Evolutionary conservation across 176 grass and related monocot genomes (phyloP).

Genomic region (Bothriochloa decipiens): DNA sequence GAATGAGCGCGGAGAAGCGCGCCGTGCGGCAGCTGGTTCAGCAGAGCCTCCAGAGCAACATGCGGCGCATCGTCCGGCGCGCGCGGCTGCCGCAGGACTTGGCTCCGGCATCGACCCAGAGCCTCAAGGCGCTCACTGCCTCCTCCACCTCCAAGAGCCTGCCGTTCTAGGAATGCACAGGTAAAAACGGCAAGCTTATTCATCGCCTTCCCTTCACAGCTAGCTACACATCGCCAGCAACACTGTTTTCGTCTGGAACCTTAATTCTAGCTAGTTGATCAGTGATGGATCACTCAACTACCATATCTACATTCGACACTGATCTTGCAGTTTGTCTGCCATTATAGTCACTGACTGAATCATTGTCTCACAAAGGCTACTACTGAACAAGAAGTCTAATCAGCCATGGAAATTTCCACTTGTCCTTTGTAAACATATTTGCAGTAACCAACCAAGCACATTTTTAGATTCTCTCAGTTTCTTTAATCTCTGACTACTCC

Average conservation of each 20-base stretch:
- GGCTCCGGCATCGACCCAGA: slow-evolving; percentile 55
- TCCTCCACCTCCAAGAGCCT: slow-evolving; percentile 93
- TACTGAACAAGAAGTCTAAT: slow-evolving; percentile 14
- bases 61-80: slow-evolving; percentile 77
- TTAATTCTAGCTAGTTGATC: neutral
- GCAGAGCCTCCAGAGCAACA: slow-evolving; percentile 94
- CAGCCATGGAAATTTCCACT: slow-evolving; percentile 5
- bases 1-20: slow-evolving; percentile 79
- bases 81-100: slow-evolving; percentile 77
- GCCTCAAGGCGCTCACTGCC: slow-evolving; percentile 55
- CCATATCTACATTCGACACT: neutral
- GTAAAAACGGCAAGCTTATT: slow-evolving; percentile 30
- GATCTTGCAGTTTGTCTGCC: slow-evolving; percentile 35
- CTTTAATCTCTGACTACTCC: slow-evolving; percentile 11
- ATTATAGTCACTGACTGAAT: neutral
- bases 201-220: neutral
- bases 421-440: slow-evolving; percentile 7
- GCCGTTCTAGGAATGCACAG: slow-evolving; percentile 61
- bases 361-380: neutral
- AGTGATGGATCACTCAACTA: neutral
- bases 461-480: neutral
- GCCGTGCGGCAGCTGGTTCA: slow-evolving; percentile 88
- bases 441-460: slow-evolving; percentile 1
- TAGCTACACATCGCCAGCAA: neutral
- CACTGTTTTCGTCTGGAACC: neutral